Evolutionary conservation across 345 rosid species (phyloP).

Genomic region (Aquilaria yunnanensis): DNA sequence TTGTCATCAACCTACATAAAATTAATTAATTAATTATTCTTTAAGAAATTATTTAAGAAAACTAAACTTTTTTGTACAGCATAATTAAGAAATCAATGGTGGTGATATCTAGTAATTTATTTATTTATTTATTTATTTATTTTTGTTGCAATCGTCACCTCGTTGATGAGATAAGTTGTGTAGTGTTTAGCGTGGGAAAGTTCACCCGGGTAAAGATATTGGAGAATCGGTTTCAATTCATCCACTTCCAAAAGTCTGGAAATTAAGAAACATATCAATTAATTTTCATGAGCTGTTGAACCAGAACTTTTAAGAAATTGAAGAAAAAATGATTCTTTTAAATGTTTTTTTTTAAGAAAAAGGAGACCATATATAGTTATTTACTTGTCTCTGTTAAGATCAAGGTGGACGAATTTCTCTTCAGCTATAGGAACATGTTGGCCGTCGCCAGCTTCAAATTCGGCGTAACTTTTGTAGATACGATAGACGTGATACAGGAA

Average conservation of each 20-base stretch:
- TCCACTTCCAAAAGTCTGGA: constrained; percentile 32
- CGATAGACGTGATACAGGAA: constrained; percentile 35
- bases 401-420: constrained; percentile 49
- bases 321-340: not conserved
- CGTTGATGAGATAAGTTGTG: constrained; percentile 37
- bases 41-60: not conserved
- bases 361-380: not conserved
- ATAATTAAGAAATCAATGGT: not conserved
- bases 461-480: constrained; percentile 39
- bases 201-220: constrained; percentile 65
- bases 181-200: constrained; percentile 47
- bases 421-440: constrained; percentile 25
- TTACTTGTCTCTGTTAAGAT: constrained; percentile 43
- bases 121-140: no score
- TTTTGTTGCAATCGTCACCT: constrained; percentile 26
- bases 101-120: not conserved
- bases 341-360: not conserved
- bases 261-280: not conserved
- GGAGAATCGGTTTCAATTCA: constrained; percentile 51
- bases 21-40: not conserved
- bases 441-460: constrained; percentile 28
- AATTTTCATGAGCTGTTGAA: not conserved
- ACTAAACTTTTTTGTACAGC: not conserved
- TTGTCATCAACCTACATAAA: constrained; percentile 52
- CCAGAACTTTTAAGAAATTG: not conserved